Conservation (phyloP, 257 asterid species). For the Nicotiana knightiana region DNA sequence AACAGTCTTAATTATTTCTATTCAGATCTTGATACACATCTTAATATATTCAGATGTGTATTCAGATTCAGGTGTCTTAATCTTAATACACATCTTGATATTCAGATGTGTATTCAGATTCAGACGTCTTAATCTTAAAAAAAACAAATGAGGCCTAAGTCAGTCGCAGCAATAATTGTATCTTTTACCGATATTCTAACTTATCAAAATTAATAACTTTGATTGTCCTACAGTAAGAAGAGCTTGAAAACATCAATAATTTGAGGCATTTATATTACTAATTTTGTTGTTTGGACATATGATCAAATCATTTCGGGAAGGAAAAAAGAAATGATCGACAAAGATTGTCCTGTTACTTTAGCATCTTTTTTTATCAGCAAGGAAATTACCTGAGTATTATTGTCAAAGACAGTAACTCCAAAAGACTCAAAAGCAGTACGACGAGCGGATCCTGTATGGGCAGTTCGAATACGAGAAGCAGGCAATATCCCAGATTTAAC, state of each 20-base stretch:
- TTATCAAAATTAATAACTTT: background rate
- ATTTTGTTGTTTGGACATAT: background rate
- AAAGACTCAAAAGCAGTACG: slow-evolving; percentile 71
- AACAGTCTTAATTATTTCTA: too few relatives aligned
- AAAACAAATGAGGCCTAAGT: too few relatives aligned
- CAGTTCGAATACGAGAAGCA: slow-evolving; percentile 64
- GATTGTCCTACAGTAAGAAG: background rate
- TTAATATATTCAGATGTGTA: too few relatives aligned
- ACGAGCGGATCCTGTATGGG: slow-evolving; percentile 60
- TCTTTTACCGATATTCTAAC: background rate
- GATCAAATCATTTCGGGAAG: background rate
- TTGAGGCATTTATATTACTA: background rate
- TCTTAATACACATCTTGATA: too few relatives aligned
- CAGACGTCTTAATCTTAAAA: too few relatives aligned
- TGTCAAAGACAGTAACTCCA: slow-evolving; percentile 60
- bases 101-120: too few relatives aligned
- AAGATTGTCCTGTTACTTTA: background rate
- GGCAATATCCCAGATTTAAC: slow-evolving; percentile 72
- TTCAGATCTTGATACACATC: too few relatives aligned
- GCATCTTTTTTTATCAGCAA: background rate
- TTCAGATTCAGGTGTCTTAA: too few relatives aligned
- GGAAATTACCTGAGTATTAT: slow-evolving; percentile 52
- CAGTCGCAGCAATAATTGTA: background rate
- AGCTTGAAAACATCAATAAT: background rate
- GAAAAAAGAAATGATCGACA: background rate